These are phyloP conservation scores for Lonicera japonica DNA, from an alignment of 129 eudicot species.

Conservation along the genomic window DNA sequence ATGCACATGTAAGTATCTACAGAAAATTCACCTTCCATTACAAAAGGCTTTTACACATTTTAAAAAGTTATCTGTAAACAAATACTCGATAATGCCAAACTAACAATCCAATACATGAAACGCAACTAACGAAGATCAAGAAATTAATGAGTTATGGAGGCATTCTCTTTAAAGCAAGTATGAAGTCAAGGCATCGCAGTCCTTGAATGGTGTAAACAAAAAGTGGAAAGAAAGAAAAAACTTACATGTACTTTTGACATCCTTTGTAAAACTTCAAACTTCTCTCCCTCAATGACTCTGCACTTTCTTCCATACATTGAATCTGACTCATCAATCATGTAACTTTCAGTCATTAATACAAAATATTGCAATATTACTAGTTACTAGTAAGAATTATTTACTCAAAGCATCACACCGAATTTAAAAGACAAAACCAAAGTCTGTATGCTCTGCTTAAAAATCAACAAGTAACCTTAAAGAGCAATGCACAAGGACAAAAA, in stretches of 20 bases:
- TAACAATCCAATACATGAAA: no score
- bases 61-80: no score
- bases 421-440: neutral
- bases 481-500: neutral
- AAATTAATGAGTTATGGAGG: neutral
- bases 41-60: no score
- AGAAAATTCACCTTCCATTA: no score
- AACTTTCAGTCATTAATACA: neutral
- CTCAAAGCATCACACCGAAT: neutral
- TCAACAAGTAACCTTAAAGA: neutral
- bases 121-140: neutral
- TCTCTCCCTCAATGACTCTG: slow-evolving; percentile 72
- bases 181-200: no score
- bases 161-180: no score
- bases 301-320: slow-evolving; percentile 81
- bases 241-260: slow-evolving; percentile 89
- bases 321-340: slow-evolving; percentile 44
- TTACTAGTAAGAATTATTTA: neutral
- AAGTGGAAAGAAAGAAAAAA: neutral
- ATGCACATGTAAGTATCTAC: no score
- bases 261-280: slow-evolving; percentile 72
- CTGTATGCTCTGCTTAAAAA: neutral
- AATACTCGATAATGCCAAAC: no score
- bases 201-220: no score
- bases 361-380: neutral